Base-by-base conservation (phyloP, 345 rosid genomes). In the Hibiscus trionum region DNA sequence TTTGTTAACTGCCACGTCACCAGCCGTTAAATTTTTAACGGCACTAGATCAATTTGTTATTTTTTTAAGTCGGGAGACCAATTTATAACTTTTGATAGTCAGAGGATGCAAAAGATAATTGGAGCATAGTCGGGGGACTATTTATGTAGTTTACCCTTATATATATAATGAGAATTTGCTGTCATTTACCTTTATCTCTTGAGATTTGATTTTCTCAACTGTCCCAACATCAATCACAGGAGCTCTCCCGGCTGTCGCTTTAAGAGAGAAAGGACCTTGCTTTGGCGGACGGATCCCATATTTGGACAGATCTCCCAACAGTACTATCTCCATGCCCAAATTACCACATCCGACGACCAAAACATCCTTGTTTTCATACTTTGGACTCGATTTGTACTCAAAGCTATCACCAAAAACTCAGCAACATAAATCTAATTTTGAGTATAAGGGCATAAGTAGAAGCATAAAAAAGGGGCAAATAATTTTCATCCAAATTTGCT, bases 141-240 rank as follows among this genome's bases (percentile, higher is more conserved):
- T n/a, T n/a, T n/a, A n/a, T n/a, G n/a, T n/a, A n/a, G n/a, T n/a
- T n/a, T n/a, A n/a, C n/a, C n/a, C n/a, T n/a, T n/a, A n/a, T n/a
- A n/a, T n/a, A n/a, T n/a, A n/a, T n/a, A n/a, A n/a, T n/a, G n/a
- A n/a, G n/a, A 42, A 44, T 44, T 10, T 59, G 19, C 27, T 14
- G 15, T 7, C 26, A 47, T 66, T 7, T 3, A 79, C 82, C 76
- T 75, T 50, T 0, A 79, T 79, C 49, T 79, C 70, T 39, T 42
- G 16, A 1, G 73, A n/a, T 47, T 70, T 71, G 60, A 79, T 79
- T 42, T 68, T 75, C 6, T 14, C 7, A 2, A 72, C 14, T 0
- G 82, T 72, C 35, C 79, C 82, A 7, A 72, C 76, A 46, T 75
- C 79, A 27, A 79, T 66, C 6, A 72, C 70, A 0, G 79, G 79